These are phyloP conservation scores for Persicaria maculosa DNA, from an alignment of 148 eudicot genomes.

Conservation along the genomic window DNA sequence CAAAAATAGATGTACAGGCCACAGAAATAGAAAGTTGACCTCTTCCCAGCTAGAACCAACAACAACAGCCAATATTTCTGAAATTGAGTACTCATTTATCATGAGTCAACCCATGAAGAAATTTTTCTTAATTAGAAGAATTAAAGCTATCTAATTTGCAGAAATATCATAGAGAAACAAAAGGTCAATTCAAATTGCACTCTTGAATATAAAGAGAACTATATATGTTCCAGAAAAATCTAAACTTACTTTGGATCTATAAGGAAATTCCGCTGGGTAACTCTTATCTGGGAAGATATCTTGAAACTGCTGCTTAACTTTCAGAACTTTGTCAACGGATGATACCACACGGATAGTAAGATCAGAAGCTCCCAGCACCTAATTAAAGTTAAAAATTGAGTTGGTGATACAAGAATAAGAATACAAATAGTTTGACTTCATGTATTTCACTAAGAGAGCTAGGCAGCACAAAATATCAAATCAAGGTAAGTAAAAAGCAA, in stretches of 20 bases:
- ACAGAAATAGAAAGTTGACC: not conserved
- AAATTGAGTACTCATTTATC: not conserved
- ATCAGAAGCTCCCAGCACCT: constrained; percentile 68
- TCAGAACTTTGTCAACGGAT: constrained; percentile 58
- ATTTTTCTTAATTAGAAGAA: no score
- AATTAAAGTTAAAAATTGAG: not conserved
- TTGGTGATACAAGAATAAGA: not conserved
- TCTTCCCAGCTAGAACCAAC: not conserved
- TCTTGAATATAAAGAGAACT: not conserved
- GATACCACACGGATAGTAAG: constrained; percentile 76
- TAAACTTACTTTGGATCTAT: constrained; percentile 65
- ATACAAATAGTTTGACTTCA: not conserved
- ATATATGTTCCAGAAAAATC: not conserved
- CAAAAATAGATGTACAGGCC: not conserved
- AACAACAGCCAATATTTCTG: not conserved
- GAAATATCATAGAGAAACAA: not conserved
- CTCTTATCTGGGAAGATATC: constrained; percentile 54
- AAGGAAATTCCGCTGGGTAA: constrained; percentile 73
- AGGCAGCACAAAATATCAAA: not conserved
- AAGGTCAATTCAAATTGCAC: not conserved
- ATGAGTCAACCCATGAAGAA: not conserved
- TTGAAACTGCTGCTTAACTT: constrained; percentile 74
- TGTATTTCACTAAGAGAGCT: not conserved
- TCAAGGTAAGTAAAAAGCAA: no score
- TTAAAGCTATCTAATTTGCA: no score